A percentile compares a stretch with the other conserved stretches of the same genome.
phyloP scores from a whole-genome alignment of 495 filamentous ascomycete species.

The Penicillium argentinense region DNA sequence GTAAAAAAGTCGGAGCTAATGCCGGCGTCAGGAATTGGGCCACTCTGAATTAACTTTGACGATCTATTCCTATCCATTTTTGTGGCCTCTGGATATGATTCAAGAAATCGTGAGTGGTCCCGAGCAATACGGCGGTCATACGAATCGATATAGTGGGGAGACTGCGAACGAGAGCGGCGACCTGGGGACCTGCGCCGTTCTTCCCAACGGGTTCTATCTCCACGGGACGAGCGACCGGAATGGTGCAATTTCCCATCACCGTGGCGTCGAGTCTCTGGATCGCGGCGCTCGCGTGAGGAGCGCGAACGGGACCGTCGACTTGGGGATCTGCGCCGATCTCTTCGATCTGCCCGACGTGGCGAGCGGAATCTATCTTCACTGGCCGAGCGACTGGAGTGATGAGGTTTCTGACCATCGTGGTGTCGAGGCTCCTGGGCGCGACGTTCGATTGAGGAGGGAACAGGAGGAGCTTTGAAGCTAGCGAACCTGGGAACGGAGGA shows the following conservation, averaged over 20 bases:
- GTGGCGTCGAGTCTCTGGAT: constrained; percentile 12
- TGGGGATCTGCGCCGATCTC: not conserved
- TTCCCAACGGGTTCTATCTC: constrained; percentile 21
- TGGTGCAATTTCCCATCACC: constrained; percentile 26
- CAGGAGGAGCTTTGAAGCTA: constrained; percentile 61
- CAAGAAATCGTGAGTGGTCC: not conserved
- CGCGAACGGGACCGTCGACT: not conserved
- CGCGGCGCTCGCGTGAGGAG: too few species aligned
- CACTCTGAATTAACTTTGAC: too few species aligned
- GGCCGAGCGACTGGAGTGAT: constrained; percentile 22
- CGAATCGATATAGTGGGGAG: not conserved
- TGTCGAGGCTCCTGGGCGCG: constrained; percentile 16
- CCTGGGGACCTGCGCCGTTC: not conserved
- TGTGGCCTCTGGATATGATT: not conserved
- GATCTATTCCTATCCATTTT: too few species aligned
- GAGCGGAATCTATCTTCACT: constrained; percentile 28
- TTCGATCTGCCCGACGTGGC: not conserved
- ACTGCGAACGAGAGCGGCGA: not conserved
- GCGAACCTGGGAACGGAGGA: constrained; percentile 61
- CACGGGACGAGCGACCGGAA: constrained; percentile 23
- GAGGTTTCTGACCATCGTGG: constrained; percentile 23
- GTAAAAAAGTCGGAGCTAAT: constrained; percentile 32
- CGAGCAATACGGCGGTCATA: not conserved
- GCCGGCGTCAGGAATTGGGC: too few species aligned
- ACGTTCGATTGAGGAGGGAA: constrained; percentile 20